These are phyloP conservation scores for Carex parvula DNA, from an alignment of 176 grass and related monocot species.

Conservation along the genomic window DNA sequence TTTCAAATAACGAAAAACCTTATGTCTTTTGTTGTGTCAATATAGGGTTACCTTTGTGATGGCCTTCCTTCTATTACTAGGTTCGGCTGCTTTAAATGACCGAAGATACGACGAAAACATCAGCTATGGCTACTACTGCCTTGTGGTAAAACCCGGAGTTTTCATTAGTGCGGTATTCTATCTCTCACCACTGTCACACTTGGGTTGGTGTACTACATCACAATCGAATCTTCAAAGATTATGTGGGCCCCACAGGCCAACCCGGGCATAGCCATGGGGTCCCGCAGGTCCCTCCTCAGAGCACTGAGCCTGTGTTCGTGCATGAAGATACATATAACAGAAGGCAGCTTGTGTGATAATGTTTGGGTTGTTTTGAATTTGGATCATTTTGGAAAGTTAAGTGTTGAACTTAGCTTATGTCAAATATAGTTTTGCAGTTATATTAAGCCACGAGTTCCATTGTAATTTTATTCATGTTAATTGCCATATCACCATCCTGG, in stretches of 20 bases:
- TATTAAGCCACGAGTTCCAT: neutral
- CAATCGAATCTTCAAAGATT: conserved; percentile 6
- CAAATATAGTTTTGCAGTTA: conserved; percentile 19
- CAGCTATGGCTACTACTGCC: conserved; percentile 10
- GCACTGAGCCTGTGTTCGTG: conserved; percentile 28
- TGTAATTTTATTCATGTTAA: neutral
- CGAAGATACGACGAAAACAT: neutral
- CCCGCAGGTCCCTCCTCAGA: conserved; percentile 26
- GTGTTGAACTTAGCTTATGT: neutral
- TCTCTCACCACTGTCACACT: conserved; percentile 15
- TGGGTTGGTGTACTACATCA: conserved; percentile 27
- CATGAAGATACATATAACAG: conserved; percentile 43
- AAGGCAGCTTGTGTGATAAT: conserved; percentile 34
- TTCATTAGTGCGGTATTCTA: conserved; percentile 21
- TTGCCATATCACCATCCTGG: neutral
- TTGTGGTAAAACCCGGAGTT: conserved; percentile 21
- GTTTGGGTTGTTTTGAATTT: neutral
- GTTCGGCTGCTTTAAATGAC: conserved; percentile 29
- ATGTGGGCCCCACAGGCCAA: conserved; percentile 10
- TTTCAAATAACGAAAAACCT: neutral
- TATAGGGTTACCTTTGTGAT: conserved; percentile 31
- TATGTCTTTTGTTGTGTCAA: conserved; percentile 10
- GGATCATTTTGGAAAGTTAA: neutral
- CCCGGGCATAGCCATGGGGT: conserved; percentile 40
- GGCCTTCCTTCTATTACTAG: conserved; percentile 25